Conservation (phyloP, 2,329 filamentous ascomycete genomes). For the Scolecobasidium constrictum region DNA sequence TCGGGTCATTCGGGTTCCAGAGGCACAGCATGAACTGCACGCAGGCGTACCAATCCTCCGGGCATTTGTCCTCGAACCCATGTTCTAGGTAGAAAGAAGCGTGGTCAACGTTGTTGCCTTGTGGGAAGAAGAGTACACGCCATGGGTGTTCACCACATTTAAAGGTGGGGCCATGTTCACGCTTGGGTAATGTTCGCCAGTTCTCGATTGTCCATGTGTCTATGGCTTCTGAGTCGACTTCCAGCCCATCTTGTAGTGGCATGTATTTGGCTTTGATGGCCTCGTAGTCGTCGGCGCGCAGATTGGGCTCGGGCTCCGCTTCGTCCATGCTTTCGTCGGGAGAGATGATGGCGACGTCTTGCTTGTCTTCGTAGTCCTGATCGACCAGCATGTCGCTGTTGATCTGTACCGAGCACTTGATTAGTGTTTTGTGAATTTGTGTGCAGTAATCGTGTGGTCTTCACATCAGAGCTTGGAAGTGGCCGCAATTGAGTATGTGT, state of each 20-base stretch:
- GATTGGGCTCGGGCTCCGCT: constrained; percentile 34
- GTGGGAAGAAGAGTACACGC: constrained; percentile 92
- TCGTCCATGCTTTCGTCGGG: constrained; percentile 37
- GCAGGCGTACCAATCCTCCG: constrained; percentile 92
- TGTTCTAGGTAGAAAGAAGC: constrained; percentile 96
- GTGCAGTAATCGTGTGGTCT: not conserved
- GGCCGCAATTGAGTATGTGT: not conserved
- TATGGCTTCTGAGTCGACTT: constrained; percentile 63
- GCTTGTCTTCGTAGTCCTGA: constrained; percentile 51
- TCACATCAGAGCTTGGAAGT: no score
- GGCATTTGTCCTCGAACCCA: constrained; percentile 69
- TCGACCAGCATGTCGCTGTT: constrained; percentile 54
- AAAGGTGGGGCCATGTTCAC: constrained; percentile 82
- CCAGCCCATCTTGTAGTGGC: constrained; percentile 66
- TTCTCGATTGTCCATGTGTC: constrained; percentile 81
- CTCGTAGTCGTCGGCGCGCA: constrained; percentile 54
- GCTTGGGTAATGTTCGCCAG: constrained; percentile 67
- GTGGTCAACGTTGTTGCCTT: constrained; percentile 86
- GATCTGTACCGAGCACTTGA: constrained; percentile 2
- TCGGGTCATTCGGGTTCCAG: constrained; percentile 90
- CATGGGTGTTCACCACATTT: constrained; percentile 80
- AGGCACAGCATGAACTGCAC: constrained; percentile 91
- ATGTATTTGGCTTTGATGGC: constrained; percentile 77
- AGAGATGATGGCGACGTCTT: constrained; percentile 51
- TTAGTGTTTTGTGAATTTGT: not conserved